Percentiles rank a stretch among this genome's conserved stretches.
These are phyloP conservation scores for Colletotrichum aenigma DNA, from an alignment of 2,329 filamentous ascomycete genomes.

Conservation along the genomic window DNA sequence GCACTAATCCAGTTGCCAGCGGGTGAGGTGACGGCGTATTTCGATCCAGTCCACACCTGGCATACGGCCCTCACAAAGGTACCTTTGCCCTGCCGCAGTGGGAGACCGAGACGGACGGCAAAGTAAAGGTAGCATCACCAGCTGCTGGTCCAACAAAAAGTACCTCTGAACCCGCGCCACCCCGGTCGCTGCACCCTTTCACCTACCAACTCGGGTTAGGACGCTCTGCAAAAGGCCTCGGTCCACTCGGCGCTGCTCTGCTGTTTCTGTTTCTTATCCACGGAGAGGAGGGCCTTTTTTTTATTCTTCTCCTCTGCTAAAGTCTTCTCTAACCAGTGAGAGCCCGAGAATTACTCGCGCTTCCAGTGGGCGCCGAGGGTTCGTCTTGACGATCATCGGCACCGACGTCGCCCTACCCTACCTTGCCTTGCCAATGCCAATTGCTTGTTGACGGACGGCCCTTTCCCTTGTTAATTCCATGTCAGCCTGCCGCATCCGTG, in stretches of 20 bases:
- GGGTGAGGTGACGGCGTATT: background rate
- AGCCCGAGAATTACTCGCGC: background rate
- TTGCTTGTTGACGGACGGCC: background rate
- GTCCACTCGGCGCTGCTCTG: slow-evolving; percentile 19
- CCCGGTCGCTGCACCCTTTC: slow-evolving; percentile 23
- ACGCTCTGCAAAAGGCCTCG: slow-evolving; percentile 25
- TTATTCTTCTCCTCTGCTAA: background rate
- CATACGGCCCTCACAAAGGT: background rate
- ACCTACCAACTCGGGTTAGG: slow-evolving; percentile 33
- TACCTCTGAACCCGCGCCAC: slow-evolving; percentile 14
- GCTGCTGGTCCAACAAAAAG: slow-evolving; percentile 2
- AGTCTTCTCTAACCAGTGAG: background rate
- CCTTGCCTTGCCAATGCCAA: background rate
- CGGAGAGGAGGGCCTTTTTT: background rate
- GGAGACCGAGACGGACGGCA: background rate
- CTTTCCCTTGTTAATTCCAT: background rate
- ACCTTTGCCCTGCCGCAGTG: background rate
- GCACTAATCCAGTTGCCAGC: background rate
- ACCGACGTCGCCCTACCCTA: slow-evolving; percentile 12
- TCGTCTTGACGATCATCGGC: slow-evolving; percentile 19
- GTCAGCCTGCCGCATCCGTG: background rate
- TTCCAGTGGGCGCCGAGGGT: background rate
- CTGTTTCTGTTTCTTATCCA: slow-evolving; percentile 1
- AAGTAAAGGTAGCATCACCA: background rate
- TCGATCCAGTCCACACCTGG: background rate